Evolutionary conservation across 208 protist genomes (phyloP).

Genomic region (Crithidia brevicula): DNA sequence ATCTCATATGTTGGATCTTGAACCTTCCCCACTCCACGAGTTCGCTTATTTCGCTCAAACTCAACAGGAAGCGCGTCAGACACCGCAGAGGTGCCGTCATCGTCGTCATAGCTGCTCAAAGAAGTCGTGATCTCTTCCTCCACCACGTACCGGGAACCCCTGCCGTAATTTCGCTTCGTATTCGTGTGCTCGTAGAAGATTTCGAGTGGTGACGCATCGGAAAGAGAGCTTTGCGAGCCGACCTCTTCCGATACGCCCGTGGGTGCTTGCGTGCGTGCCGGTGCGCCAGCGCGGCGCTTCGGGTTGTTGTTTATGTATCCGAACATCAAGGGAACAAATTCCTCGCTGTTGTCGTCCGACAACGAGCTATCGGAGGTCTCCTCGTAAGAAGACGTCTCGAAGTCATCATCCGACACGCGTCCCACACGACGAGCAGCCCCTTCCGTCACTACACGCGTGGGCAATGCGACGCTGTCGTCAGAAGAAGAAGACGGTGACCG

Average conservation of each 20-base stretch:
- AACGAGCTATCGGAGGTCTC: conserved; percentile 32
- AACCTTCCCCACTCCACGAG: conserved; percentile 18
- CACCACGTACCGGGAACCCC: conserved; percentile 1
- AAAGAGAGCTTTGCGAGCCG: conserved; percentile 16
- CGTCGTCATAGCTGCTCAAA: conserved; percentile 15
- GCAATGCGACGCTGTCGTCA: conserved; percentile 18
- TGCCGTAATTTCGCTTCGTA: conserved; percentile 19
- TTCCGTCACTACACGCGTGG: conserved; percentile 16
- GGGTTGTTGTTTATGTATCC: conserved; percentile 46
- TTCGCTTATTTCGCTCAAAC: conserved; percentile 28
- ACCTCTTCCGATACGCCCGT: conserved; percentile 24
- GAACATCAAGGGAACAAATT: conserved; percentile 64
- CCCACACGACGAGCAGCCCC: conserved; percentile 17
- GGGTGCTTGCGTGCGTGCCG: conserved; percentile 15
- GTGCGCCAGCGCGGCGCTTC: conserved; percentile 26
- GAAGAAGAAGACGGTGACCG: conserved; percentile 20
- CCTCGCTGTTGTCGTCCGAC: conserved; percentile 66
- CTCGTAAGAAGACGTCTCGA: conserved; percentile 32
- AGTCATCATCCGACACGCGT: conserved; percentile 34
- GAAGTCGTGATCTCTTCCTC: conserved; percentile 17
- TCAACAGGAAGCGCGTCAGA: conserved; percentile 18
- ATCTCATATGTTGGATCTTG: conserved; percentile 12
- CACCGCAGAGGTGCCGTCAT: conserved; percentile 11
- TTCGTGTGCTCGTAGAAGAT: conserved; percentile 15
- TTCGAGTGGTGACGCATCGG: conserved; percentile 23